Percentiles rank a stretch among this genome's conserved stretches.
Evolutionary conservation across 306 rosid species (phyloP).

Genomic region (Arachis hypogaea): DNA sequence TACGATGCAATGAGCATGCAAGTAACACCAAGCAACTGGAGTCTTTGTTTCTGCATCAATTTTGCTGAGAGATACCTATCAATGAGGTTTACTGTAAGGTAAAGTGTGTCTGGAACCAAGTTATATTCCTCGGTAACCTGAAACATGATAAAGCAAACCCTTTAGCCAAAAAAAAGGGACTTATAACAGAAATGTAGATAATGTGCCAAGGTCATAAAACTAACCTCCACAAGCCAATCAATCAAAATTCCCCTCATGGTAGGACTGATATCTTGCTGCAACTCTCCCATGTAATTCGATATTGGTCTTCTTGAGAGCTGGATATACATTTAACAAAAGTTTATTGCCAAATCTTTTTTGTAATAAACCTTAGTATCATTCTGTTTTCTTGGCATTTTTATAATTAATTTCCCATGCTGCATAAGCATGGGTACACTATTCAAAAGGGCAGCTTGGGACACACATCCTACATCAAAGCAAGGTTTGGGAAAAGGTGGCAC

Average conservation of each 20-base stretch:
- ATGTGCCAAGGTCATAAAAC: slow-evolving; percentile 26
- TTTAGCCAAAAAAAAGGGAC: not conserved
- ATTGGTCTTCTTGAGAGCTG: slow-evolving; percentile 75
- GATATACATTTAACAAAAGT: slow-evolving; percentile 22
- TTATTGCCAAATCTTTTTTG: slow-evolving; percentile 25
- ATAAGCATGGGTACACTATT: too few relatives aligned
- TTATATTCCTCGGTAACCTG: slow-evolving; percentile 94
- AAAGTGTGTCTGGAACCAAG: slow-evolving; percentile 89
- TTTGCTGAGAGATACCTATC: slow-evolving; percentile 83
- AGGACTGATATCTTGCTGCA: slow-evolving; percentile 77
- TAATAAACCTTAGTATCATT: not conserved
- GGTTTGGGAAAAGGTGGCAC: too few relatives aligned
- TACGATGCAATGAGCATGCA: slow-evolving; percentile 95
- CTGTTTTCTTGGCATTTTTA: slow-evolving; percentile 8
- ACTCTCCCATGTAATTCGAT: slow-evolving; percentile 61
- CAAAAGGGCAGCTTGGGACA: too few relatives aligned
- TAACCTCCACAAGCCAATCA: slow-evolving; percentile 96
- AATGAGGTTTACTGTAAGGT: slow-evolving; percentile 82
- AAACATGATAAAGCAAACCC: slow-evolving; percentile 35
- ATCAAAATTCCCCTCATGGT: slow-evolving; percentile 79
- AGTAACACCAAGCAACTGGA: slow-evolving; percentile 86
- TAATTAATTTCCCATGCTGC: too few relatives aligned
- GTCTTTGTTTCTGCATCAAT: slow-evolving; percentile 62
- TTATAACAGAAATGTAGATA: slow-evolving; percentile 7
- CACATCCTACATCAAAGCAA: too few relatives aligned